Evolutionary conservation across 495 filamentous ascomycete species (phyloP), one percentile per base, ranked within the genome.

Genomic region (Rhypophila decipiens): DNA sequence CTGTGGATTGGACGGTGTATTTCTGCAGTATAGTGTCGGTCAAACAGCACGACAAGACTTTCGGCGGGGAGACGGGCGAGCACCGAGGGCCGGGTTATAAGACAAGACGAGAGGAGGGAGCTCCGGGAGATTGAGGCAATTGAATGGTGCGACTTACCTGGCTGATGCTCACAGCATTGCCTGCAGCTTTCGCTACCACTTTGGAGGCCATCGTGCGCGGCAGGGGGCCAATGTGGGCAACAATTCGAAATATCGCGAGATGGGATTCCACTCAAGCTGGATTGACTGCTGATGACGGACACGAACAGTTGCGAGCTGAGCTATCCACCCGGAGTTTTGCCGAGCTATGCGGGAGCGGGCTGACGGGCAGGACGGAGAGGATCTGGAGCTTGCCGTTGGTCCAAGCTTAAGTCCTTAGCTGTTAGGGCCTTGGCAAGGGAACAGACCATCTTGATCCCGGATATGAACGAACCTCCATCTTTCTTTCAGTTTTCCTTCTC

Each of bases 1-100:
- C 94, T 7, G 74, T 80, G 23, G 93, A 91, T 56, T 93, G 88
- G 52, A 99, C 75, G n/a, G 90, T 90, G 69, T 97, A 93, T 89
- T 96, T 97, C 93, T 98, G 46, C 21, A 22, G 21, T 10, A 23
- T 23, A 22, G 22, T 29, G 39, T 45, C n/a, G 39, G 48, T 15
- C 22, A 33, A 17, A 17, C 8, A 15, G 5, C 38, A 19, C 18
- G 20, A 4, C 24, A 4, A 18, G 38, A 41, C 17, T 23, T 50
- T 27, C 43, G 9, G 1, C 15, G 23, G 37, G 12, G n/a, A 24
- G 42, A 33, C 24, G 29, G 43, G 27, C 18, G 27, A 20, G 1
- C 12, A 2, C 7, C 12, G 20, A 21, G 3, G 22, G 4, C 22
- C 18, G 23, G 38, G 10, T 15, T n/a, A 42, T 15, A 20, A 39